Conservation (phyloP, 176 grass and related monocot species). For the Chloris gayana region DNA sequence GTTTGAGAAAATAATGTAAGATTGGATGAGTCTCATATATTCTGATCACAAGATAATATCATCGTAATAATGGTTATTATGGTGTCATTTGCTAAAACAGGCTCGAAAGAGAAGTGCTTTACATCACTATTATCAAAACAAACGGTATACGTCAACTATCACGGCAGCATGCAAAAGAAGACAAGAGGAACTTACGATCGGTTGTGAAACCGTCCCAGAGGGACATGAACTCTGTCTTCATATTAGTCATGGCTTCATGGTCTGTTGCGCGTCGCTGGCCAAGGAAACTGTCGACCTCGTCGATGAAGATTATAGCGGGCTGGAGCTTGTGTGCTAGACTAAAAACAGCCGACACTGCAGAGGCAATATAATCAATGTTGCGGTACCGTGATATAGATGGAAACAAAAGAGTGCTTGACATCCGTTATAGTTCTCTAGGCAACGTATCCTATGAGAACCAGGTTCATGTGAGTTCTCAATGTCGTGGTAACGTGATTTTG, state of each 20-base stretch:
- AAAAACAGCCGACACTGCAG: conserved; percentile 89
- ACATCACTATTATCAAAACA: background rate
- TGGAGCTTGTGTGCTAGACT: conserved; percentile 88
- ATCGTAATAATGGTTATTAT: too few relatives aligned
- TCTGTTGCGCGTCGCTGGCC: conserved; percentile 82
- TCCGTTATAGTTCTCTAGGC: too few relatives aligned
- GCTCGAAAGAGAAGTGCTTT: too few relatives aligned
- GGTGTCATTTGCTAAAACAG: too few relatives aligned
- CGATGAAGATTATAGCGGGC: conserved; percentile 97
- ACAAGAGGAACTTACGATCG: conserved; percentile 63
- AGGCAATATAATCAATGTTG: conserved; percentile 21
- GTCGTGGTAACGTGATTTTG: too few relatives aligned
- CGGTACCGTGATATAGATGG: background rate
- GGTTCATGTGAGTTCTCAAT: too few relatives aligned
- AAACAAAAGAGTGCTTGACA: background rate
- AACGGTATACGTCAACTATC: too few relatives aligned
- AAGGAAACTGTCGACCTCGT: conserved; percentile 97
- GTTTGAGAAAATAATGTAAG: too few relatives aligned
- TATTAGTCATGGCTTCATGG: conserved; percentile 92
- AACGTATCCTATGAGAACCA: too few relatives aligned
- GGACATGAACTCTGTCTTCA: conserved; percentile 99
- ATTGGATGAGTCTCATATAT: too few relatives aligned
- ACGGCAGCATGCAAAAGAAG: background rate
- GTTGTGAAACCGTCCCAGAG: conserved; percentile 99
- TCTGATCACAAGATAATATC: too few relatives aligned